phyloP scores from a whole-genome alignment of 305 asterid genomes.

The Fraxinus dipetala region DNA sequence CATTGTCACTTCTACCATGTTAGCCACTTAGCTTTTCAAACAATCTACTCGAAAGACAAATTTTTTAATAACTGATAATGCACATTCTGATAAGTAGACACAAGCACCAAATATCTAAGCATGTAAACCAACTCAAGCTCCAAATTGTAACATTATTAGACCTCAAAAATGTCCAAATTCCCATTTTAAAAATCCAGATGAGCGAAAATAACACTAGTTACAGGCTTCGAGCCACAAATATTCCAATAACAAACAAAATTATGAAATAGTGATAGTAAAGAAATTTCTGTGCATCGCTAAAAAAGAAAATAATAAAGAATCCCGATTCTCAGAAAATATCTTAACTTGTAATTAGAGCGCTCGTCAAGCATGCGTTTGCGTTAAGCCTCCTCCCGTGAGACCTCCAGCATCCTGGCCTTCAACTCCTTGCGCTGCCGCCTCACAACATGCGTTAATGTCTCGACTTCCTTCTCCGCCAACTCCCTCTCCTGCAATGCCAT shows the following conservation, averaged over 20 bases:
- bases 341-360: not conserved
- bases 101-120: not conserved
- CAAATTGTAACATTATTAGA: not conserved
- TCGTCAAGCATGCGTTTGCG: conserved; percentile 92
- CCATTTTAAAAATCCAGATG: not conserved
- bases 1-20: conserved; percentile 1
- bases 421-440: conserved; percentile 90
- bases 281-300: not conserved
- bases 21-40: conserved; percentile 3
- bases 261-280: not conserved
- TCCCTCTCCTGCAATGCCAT: no score
- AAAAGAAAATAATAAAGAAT: not conserved
- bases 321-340: no score
- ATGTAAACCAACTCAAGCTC: not conserved
- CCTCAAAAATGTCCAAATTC: not conserved
- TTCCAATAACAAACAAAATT: not conserved
- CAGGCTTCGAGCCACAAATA: not conserved
- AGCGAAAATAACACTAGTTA: not conserved
- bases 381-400: conserved; percentile 29
- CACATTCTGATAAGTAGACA: not conserved
- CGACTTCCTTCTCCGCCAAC: conserved; percentile 91
- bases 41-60: conserved; percentile 17
- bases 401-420: conserved; percentile 82
- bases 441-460: conserved; percentile 78
- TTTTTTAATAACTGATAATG: not conserved